Conservation (phyloP, 495 filamentous ascomycete genomes). For the Penicillium ochrochloron region DNA sequence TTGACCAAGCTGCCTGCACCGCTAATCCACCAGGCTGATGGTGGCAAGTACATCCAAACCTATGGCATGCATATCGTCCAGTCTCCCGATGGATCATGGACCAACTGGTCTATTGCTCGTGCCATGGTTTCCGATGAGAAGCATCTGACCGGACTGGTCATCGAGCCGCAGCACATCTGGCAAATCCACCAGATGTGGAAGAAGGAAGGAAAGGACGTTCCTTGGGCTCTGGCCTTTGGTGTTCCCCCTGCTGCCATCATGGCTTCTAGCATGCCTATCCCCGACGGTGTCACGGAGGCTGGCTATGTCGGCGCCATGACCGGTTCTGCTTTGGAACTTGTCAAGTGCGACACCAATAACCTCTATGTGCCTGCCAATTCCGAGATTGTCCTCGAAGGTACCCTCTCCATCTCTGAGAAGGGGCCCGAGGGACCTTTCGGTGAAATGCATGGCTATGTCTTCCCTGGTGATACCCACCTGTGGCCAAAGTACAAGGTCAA, state of each 20-base stretch:
- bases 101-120: conserved; percentile 50
- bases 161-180: conserved; percentile 40
- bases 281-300: conserved; percentile 41
- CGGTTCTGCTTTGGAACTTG: conserved; percentile 40
- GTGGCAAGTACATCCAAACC: conserved; percentile 48
- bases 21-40: conserved; percentile 38
- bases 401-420: conserved; percentile 39
- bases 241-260: conserved; percentile 49
- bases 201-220: conserved; percentile 39
- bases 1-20: conserved; percentile 41
- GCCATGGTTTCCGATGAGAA: conserved; percentile 43
- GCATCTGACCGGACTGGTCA: conserved; percentile 38
- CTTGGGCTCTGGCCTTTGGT: conserved; percentile 44
- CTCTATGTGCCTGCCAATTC: conserved; percentile 44
- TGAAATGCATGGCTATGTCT: conserved; percentile 46
- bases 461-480: conserved; percentile 35
- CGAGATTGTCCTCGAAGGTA: conserved; percentile 48
- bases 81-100: conserved; percentile 43
- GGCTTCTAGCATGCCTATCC: conserved; percentile 46
- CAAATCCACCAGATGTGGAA: conserved; percentile 46
- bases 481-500: conserved; percentile 43
- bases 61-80: conserved; percentile 46
- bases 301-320: conserved; percentile 45
- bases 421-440: conserved; percentile 44
- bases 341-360: conserved; percentile 48